These are phyloP conservation scores for Sporothrix curviconia DNA, from an alignment of 2,329 filamentous ascomycete species.

Conservation along the genomic window DNA sequence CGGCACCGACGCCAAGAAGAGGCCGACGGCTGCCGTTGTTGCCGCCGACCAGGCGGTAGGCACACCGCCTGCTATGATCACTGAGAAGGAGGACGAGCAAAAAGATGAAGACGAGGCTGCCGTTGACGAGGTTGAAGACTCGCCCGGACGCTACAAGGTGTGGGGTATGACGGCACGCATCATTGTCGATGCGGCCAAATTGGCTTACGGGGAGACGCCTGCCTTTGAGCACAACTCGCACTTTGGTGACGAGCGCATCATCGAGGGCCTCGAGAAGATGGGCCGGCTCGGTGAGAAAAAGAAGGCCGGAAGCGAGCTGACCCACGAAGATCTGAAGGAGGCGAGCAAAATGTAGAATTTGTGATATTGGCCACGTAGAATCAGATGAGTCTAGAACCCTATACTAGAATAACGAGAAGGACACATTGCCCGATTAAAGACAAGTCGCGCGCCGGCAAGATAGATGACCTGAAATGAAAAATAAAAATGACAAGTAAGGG, in stretches of 20 bases:
- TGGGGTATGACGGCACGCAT: constrained; percentile 95
- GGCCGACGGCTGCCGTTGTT: not conserved
- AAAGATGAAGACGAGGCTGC: constrained; percentile 20
- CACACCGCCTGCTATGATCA: not conserved
- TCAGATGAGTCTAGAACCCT: too few species aligned
- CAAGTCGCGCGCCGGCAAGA: too few species aligned
- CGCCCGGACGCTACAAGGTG: constrained; percentile 63
- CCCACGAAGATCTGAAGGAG: constrained; percentile 29
- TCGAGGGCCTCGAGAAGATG: constrained; percentile 38
- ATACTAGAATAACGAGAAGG: constrained; percentile 8
- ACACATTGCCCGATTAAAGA: too few species aligned
- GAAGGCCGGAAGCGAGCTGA: constrained; percentile 28
- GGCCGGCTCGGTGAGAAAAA: constrained; percentile 43
- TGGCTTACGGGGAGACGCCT: constrained; percentile 76
- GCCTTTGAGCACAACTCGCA: constrained; percentile 66
- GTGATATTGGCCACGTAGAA: constrained; percentile 13
- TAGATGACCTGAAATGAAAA: too few species aligned
- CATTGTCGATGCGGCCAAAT: constrained; percentile 75
- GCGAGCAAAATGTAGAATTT: constrained; percentile 34
- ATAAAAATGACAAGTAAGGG: too few species aligned
- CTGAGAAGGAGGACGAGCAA: constrained; percentile 18
- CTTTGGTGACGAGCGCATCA: constrained; percentile 48
- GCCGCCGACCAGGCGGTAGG: not conserved
- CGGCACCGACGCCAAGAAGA: not conserved
- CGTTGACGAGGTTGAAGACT: constrained; percentile 29